Percentiles rank a stretch among this genome's conserved stretches.
phyloP scores from a whole-genome alignment of 2,329 filamentous ascomycete species.

The Colletotrichum navitas region DNA sequence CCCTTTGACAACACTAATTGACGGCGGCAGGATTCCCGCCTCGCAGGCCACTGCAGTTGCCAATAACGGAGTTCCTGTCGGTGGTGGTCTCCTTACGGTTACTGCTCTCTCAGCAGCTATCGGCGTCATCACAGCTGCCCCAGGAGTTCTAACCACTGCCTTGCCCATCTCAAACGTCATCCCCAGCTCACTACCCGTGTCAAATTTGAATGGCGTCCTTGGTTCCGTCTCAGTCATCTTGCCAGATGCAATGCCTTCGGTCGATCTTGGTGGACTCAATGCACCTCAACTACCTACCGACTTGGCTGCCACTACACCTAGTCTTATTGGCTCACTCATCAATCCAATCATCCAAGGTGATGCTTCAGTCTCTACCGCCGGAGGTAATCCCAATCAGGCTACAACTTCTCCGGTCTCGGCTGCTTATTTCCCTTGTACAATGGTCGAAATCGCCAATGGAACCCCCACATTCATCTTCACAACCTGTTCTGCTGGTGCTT shows the following conservation, averaged over 20 bases:
- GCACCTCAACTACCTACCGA: slow-evolving; percentile 29
- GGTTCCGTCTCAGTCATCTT: background rate
- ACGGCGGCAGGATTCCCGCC: background rate
- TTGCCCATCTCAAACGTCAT: background rate
- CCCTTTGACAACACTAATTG: background rate
- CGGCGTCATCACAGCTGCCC: background rate
- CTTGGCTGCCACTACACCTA: background rate
- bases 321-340: background rate
- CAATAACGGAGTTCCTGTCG: background rate
- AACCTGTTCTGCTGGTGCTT: background rate
- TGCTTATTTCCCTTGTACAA: slow-evolving; percentile 4
- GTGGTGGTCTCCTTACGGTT: background rate
- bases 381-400: background rate
- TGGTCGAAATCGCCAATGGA: slow-evolving; percentile 17
- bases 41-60: slow-evolving; percentile 2
- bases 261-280: slow-evolving; percentile 1
- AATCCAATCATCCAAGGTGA: background rate
- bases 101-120: background rate
- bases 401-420: background rate
- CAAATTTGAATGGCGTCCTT: slow-evolving; percentile 1
- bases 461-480: slow-evolving; percentile 21
- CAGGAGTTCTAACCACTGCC: background rate
- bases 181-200: background rate
- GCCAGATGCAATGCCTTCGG: background rate
- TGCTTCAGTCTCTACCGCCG: background rate